Evolutionary conservation across 2,329 filamentous ascomycete genomes (phyloP), one percentile per base, ranked within the genome.

Genomic region (Aaosphaeria arxii): DNA sequence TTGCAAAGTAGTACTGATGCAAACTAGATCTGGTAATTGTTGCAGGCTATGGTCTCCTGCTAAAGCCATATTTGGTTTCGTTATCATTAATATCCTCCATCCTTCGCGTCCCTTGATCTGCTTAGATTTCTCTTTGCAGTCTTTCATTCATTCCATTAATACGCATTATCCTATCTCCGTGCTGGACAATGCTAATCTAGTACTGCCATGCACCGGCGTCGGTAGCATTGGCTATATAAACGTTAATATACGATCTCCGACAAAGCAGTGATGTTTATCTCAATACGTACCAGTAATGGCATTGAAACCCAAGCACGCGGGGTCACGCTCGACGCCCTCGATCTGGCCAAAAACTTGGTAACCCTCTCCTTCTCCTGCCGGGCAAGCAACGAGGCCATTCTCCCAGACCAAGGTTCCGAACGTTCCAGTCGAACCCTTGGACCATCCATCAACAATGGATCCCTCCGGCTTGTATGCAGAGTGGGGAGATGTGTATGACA

Each of bases 401-500:
- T 58, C 56, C 41, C 58, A 70, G 42, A 49, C 53, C 17, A 71
- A 52, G 42, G 51, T 45, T 36, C 67, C 67, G 31, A 65, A 63
- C 17, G 9, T 46, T 32, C 58, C 52, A 17, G 52, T 52, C 40
- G 56, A 51, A 43, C 55, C 63, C 56, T 69, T 71, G 13, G 47
- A 61, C 69, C 85, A 84, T 29, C 78, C 77, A 1, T 75, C 77
- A 11, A 69, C 45, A 35, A 75, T 64, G 6, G 81, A 77, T 7
- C 81, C 82, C 0, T 66, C 52, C 0, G 83, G 82, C 5, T 78
- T 76, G 47, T 59, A 69, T 2, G 65, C 67, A 0, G 80, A 83
- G 69, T 86, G 82, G 0, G 83, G 74, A 17, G 59, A 52, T 0
- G 82, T 81, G 69, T 80, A 87, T 46, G 74, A 71, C 48, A 87